Conservation (phyloP, 371 early-diverging fungal genomes). For the Mortierella sp. region DNA sequence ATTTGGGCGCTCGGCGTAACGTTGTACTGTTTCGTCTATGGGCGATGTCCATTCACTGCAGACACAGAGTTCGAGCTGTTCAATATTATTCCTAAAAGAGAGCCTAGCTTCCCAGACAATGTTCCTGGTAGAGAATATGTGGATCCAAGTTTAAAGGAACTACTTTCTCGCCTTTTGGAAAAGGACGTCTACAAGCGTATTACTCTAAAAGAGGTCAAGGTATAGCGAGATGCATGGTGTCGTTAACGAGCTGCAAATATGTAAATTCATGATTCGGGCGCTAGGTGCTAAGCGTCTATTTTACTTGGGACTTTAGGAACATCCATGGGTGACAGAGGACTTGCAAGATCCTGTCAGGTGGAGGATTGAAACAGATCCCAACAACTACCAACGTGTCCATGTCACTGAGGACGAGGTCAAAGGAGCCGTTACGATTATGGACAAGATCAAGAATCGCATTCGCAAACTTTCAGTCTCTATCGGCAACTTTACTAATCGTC, state of each 20-base stretch:
- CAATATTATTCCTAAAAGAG: conserved; percentile 85
- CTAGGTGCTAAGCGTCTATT: background rate
- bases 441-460: conserved; percentile 60
- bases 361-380: conserved; percentile 76
- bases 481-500: conserved; percentile 54
- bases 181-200: conserved; percentile 91
- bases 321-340: conserved; percentile 90
- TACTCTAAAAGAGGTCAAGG: conserved; percentile 87
- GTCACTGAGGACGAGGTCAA: conserved; percentile 82
- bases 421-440: conserved; percentile 65
- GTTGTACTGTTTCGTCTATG: conserved; percentile 96
- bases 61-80: conserved; percentile 95
- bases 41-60: conserved; percentile 97
- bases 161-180: conserved; percentile 79
- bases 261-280: background rate
- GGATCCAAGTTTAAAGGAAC: conserved; percentile 64
- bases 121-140: conserved; percentile 51
- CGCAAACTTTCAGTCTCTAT: conserved; percentile 73
- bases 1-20: conserved; percentile 99
- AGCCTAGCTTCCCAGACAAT: conserved; percentile 68
- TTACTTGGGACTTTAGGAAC: conserved; percentile 65
- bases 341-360: conserved; percentile 71
- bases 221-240: conserved; percentile 26
- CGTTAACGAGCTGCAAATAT: background rate
- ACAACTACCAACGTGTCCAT: conserved; percentile 62